A percentile compares a stretch with the other conserved stretches of the same genome.
Evolutionary conservation across 2,329 filamentous ascomycete genomes (phyloP).

Genomic region (Purpureocillium takamizusanense): DNA sequence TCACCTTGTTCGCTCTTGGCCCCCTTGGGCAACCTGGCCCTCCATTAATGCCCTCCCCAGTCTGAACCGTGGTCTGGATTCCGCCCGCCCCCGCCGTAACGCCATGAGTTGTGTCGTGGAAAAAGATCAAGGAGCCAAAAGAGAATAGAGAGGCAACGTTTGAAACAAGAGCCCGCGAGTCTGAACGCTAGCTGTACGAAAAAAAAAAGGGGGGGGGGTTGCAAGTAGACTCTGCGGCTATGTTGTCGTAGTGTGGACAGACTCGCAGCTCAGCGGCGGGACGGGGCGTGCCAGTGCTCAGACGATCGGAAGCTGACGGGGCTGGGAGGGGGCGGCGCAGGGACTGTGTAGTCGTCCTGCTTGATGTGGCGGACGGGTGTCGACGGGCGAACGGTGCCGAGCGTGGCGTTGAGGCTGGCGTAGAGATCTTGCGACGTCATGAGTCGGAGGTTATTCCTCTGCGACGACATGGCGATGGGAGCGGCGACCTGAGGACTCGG

Average conservation of each 20-base stretch:
- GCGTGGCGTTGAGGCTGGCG: conserved; percentile 42
- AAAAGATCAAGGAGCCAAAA: neutral
- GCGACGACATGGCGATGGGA: conserved; percentile 38
- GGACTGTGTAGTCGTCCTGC: conserved; percentile 53
- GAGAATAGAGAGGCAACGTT: neutral
- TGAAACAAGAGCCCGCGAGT: neutral
- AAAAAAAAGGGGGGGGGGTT: neutral
- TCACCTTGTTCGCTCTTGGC: too few relatives aligned
- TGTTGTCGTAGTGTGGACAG: too few relatives aligned
- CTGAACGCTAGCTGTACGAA: conserved; percentile 1
- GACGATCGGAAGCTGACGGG: conserved; percentile 48
- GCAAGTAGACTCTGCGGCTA: neutral
- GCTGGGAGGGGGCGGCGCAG: conserved; percentile 56
- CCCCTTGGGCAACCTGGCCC: too few relatives aligned
- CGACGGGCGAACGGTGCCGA: conserved; percentile 30
- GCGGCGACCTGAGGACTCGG: conserved; percentile 27
- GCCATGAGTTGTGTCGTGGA: too few relatives aligned
- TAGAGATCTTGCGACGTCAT: conserved; percentile 41
- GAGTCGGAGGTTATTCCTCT: conserved; percentile 33
- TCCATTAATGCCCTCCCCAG: too few relatives aligned
- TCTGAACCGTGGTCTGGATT: too few relatives aligned
- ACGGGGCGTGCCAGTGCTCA: conserved; percentile 42
- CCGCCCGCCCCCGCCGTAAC: too few relatives aligned
- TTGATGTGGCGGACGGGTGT: conserved; percentile 42
- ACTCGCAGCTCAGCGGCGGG: conserved; percentile 14